Evolutionary conservation across 2,329 filamentous ascomycete species (phyloP).

Genomic region (Cylindrodendrum hubeiense): DNA sequence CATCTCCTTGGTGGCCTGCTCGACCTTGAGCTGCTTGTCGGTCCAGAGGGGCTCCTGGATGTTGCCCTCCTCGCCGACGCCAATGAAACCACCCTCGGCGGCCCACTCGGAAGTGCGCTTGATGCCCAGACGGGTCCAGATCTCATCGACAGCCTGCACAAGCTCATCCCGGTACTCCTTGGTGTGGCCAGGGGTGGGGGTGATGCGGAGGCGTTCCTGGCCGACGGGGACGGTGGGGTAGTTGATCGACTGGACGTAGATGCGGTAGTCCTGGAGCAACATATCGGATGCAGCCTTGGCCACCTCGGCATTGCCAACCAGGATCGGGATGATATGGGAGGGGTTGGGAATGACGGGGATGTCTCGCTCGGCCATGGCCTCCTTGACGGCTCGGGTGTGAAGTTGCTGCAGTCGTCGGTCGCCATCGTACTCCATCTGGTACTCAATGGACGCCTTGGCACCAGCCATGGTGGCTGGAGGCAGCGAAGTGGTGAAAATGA

Average conservation of each 20-base stretch:
- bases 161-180: slow-evolving; percentile 89
- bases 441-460: slow-evolving; percentile 90
- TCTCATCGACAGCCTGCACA: slow-evolving; percentile 83
- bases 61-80: slow-evolving; percentile 81
- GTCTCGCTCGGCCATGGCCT: slow-evolving; percentile 79
- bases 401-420: slow-evolving; percentile 95
- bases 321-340: slow-evolving; percentile 92
- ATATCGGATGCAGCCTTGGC: slow-evolving; percentile 94
- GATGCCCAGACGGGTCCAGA: slow-evolving; percentile 90
- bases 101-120: slow-evolving; percentile 96
- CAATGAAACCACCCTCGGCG: slow-evolving; percentile 90
- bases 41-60: slow-evolving; percentile 87
- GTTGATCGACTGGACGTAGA: slow-evolving; percentile 99
- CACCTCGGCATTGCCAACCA: slow-evolving; percentile 93
- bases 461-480: slow-evolving; percentile 98
- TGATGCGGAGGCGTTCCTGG: slow-evolving; percentile 97
- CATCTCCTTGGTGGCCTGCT: slow-evolving; percentile 73
- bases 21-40: slow-evolving; percentile 85
- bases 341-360: slow-evolving; percentile 99
- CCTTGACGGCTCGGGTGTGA: slow-evolving; percentile 95
- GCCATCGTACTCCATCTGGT: slow-evolving; percentile 86
- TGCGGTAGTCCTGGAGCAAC: slow-evolving; percentile 88
- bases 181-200: slow-evolving; percentile 92
- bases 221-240: slow-evolving; percentile 98
- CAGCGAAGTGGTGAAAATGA: slow-evolving; percentile 98